Evolutionary conservation across 768 basidiomycete species (phyloP).

Genomic region (Auricularia sp.): DNA sequence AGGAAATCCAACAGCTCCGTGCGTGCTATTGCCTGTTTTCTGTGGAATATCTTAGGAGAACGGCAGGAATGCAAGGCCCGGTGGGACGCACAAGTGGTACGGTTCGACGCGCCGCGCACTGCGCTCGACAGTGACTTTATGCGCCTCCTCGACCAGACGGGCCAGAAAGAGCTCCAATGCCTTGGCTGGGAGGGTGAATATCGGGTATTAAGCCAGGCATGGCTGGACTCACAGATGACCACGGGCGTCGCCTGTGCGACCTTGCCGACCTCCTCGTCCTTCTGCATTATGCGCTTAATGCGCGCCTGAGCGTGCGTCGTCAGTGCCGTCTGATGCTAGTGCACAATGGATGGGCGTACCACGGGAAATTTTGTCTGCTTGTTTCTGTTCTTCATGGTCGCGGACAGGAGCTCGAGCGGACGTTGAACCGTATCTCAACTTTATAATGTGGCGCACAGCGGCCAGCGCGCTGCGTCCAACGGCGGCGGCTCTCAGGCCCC

Average conservation of each 20-base stretch:
- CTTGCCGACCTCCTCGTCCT: constrained; percentile 97
- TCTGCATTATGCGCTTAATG: constrained; percentile 99
- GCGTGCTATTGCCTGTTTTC: constrained; percentile 86
- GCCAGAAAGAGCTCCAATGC: constrained; percentile 87
- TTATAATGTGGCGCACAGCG: too few species aligned
- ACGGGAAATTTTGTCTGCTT: constrained; percentile 89
- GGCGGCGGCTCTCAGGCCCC: too few species aligned
- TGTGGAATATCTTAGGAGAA: constrained; percentile 22
- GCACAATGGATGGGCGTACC: constrained; percentile 36
- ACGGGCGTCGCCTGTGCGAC: constrained; percentile 94
- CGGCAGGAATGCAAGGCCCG: neutral
- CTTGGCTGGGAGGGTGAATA: constrained; percentile 51
- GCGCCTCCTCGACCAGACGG: constrained; percentile 71
- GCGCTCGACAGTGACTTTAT: constrained; percentile 66
- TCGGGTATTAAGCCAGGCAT: neutral
- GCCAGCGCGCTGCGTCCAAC: too few species aligned
- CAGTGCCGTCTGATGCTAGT: neutral
- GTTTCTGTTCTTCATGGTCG: constrained; percentile 76
- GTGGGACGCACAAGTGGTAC: constrained; percentile 74
- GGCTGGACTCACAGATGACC: constrained; percentile 72
- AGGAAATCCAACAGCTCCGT: constrained; percentile 90
- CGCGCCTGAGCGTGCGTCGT: constrained; percentile 51
- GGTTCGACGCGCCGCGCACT: constrained; percentile 85
- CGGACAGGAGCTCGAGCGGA: neutral
- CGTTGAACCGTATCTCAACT: too few species aligned